phyloP scores from a whole-genome alignment of 306 rosid genomes.

The Abrus pulchellus region DNA sequence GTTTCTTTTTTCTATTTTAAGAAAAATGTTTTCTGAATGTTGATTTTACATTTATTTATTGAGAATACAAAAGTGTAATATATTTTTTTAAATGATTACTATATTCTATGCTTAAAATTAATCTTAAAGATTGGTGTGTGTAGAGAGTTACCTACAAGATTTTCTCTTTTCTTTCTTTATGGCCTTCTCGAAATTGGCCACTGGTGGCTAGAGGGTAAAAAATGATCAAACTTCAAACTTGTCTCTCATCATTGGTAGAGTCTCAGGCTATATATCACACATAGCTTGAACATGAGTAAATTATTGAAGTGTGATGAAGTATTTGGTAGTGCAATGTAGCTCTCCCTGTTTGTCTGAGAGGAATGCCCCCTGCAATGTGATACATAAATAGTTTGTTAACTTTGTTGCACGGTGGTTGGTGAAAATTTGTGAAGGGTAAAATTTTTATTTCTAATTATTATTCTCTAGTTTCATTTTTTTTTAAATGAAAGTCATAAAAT shows the following conservation, averaged over 20 bases:
- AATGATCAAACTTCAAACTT: background rate
- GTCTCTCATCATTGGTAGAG: slow-evolving; percentile 13
- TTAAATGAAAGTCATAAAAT: too few species aligned
- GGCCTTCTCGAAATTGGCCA: background rate
- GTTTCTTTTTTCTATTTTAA: background rate
- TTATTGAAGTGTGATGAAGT: background rate
- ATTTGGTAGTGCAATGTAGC: slow-evolving; percentile 22
- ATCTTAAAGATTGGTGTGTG: too few species aligned
- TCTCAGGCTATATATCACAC: slow-evolving; percentile 7
- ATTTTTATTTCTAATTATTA: too few species aligned
- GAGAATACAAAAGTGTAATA: too few species aligned
- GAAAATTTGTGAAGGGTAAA: too few species aligned
- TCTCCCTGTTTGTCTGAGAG: slow-evolving; percentile 6
- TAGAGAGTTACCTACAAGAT: background rate
- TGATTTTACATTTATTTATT: too few species aligned
- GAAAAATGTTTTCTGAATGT: too few species aligned
- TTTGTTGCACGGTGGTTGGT: slow-evolving; percentile 13
- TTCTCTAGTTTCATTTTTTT: too few species aligned
- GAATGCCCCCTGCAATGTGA: slow-evolving; percentile 30
- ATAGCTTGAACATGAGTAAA: slow-evolving; percentile 32
- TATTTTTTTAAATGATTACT: too few species aligned
- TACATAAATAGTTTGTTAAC: background rate
- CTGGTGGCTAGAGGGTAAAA: background rate
- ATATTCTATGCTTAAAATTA: too few species aligned
- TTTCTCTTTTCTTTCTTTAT: background rate